Evolutionary conservation across 495 filamentous ascomycete genomes (phyloP).

Genomic region (Podospora tetraspora): DNA sequence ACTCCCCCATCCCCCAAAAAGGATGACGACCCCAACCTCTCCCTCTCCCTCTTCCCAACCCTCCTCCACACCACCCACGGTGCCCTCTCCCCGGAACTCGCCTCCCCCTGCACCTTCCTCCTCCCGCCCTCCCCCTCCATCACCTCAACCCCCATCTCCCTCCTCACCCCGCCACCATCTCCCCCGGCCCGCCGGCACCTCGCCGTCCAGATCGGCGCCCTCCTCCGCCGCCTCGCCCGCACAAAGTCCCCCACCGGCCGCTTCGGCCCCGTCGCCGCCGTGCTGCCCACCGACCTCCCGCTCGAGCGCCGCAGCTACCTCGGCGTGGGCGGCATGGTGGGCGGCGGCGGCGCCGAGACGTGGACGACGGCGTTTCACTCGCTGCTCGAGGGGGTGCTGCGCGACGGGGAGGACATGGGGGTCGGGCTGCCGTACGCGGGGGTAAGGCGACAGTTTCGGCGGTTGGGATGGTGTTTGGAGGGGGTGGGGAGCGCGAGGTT

Average conservation of each 20-base stretch:
- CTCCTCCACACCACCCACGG: constrained; percentile 27
- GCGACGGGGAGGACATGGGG: constrained; percentile 44
- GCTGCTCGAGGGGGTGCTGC: constrained; percentile 38
- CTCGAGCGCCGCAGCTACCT: not conserved
- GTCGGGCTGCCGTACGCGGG: constrained; percentile 39
- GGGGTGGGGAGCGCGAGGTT: constrained; percentile 33
- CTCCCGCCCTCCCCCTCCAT: constrained; percentile 8
- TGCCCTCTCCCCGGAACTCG: constrained; percentile 13
- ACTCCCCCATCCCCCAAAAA: not conserved
- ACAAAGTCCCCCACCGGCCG: constrained; percentile 34
- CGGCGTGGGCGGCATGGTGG: not conserved
- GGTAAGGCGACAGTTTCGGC: constrained; percentile 35
- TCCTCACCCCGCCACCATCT: constrained; percentile 18
- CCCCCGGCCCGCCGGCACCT: constrained; percentile 17
- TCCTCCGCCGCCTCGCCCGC: constrained; percentile 31
- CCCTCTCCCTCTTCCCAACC: constrained; percentile 28
- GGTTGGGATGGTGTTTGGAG: constrained; percentile 36
- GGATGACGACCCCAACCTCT: not conserved
- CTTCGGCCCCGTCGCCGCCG: constrained; percentile 36
- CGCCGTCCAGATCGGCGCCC: constrained; percentile 31
- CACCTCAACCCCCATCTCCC: constrained; percentile 27
- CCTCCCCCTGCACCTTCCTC: constrained; percentile 32
- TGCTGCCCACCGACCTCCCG: constrained; percentile 16
- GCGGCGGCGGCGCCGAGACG: constrained; percentile 23
- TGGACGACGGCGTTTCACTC: constrained; percentile 45